Conservation (phyloP, 805 yeast genomes). For the Aciculoconidium aculeatum region DNA sequence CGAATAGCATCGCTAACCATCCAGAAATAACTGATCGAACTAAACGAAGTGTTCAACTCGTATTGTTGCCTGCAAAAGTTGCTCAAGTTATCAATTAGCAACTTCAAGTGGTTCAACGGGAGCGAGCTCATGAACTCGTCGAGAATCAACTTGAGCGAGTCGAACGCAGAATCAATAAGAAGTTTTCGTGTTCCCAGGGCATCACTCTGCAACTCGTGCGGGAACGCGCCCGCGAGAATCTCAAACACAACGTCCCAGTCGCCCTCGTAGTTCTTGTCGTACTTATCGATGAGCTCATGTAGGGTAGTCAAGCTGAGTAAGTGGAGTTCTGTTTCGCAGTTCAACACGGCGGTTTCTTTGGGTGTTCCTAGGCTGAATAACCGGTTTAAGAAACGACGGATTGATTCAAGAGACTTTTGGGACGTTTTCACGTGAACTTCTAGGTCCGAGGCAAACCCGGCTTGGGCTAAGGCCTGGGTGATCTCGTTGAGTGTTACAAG, state of each 20-base stretch:
- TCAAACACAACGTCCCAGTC: constrained; percentile 73
- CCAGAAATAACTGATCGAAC: constrained; percentile 92
- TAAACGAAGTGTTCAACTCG: constrained; percentile 84
- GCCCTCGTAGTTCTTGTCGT: constrained; percentile 52
- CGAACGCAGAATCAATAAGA: constrained; percentile 66
- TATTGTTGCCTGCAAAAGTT: constrained; percentile 64
- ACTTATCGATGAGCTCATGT: constrained; percentile 69
- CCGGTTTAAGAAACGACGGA: constrained; percentile 39
- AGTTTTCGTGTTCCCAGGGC: constrained; percentile 42
- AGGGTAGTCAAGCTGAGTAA: constrained; percentile 57
- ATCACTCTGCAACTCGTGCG: constrained; percentile 14
- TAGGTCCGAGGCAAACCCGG: constrained; percentile 29
- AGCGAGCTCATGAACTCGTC: constrained; percentile 77
- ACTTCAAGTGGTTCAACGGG: constrained; percentile 58
- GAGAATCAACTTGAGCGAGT: constrained; percentile 72
- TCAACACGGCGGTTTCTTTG: constrained; percentile 40
- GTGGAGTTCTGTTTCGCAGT: constrained; percentile 64
- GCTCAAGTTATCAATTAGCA: constrained; percentile 64
- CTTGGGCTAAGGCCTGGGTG: constrained; percentile 33
- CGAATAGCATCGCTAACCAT: constrained; percentile 66
- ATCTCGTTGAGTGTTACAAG: constrained; percentile 49
- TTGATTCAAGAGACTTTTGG: constrained; percentile 40
- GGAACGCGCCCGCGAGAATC: constrained; percentile 57
- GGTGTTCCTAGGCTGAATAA: constrained; percentile 36
- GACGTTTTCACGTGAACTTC: constrained; percentile 34